Percentiles rank a stretch among this genome's conserved stretches.
Conservation (phyloP, 2,329 filamentous ascomycete genomes). For the Aspergillus aculeatinus region DNA sequence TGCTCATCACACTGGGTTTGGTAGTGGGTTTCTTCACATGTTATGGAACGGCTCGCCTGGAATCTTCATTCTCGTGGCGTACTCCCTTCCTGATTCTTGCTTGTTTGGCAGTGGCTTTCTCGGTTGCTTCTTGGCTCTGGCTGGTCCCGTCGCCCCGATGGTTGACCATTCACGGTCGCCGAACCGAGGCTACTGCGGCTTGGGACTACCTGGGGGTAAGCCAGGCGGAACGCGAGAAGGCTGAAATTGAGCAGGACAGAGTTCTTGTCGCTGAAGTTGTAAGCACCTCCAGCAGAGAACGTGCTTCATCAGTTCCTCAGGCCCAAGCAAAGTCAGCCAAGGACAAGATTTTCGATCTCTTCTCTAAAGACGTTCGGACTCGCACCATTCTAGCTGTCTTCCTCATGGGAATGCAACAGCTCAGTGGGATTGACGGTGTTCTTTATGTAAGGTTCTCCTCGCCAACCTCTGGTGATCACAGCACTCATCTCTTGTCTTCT, state of each 20-base stretch:
- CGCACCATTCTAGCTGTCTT: conserved; percentile 56
- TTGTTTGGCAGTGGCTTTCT: conserved; percentile 42
- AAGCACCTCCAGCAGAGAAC: conserved; percentile 4
- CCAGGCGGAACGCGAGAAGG: conserved; percentile 49
- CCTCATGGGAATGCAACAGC: conserved; percentile 59
- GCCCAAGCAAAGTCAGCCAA: conserved; percentile 11
- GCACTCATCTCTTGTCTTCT: background rate
- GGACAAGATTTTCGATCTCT: conserved; percentile 32
- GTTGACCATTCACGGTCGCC: conserved; percentile 51
- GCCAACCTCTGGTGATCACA: background rate
- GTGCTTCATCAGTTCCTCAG: background rate
- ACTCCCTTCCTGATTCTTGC: conserved; percentile 55
- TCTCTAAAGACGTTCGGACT: conserved; percentile 45
- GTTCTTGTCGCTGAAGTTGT: conserved; percentile 1
- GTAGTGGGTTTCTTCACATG: conserved; percentile 60
- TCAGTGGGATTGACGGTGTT: conserved; percentile 63
- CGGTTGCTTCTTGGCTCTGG: conserved; percentile 38
- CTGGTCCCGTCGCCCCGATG: conserved; percentile 60
- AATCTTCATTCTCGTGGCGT: conserved; percentile 55
- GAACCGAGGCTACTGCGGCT: conserved; percentile 46
- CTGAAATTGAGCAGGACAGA: conserved; percentile 38
- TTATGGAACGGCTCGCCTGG: conserved; percentile 54
- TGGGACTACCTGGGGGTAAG: conserved; percentile 47
- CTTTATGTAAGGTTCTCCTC: conserved; percentile 52
- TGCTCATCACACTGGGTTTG: conserved; percentile 53